Percentiles rank a stretch among this genome's conserved stretches.
Evolutionary conservation across 108 stramenopile genomes (phyloP).

Genomic region (Skeletonema tropicum): DNA sequence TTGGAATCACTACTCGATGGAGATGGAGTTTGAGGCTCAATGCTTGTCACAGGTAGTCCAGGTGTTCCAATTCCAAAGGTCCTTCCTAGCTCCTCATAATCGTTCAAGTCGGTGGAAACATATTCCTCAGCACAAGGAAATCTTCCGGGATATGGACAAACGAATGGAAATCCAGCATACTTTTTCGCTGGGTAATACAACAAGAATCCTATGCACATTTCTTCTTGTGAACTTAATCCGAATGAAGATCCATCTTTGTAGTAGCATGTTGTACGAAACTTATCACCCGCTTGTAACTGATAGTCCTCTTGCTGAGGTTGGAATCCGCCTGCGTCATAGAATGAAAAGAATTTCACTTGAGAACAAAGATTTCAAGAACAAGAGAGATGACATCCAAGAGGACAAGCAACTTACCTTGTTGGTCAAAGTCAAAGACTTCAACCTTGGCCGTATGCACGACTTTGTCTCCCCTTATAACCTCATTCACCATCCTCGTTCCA

Average conservation of each 20-base stretch:
- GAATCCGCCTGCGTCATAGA: background rate
- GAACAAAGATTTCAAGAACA: too few relatives aligned
- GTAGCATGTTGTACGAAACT: slow-evolving; percentile 53
- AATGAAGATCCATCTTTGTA: slow-evolving; percentile 45
- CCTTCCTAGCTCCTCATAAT: slow-evolving; percentile 5
- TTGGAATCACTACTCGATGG: too few relatives aligned
- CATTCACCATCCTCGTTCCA: slow-evolving; percentile 48
- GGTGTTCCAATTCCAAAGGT: slow-evolving; percentile 10
- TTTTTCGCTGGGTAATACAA: slow-evolving; percentile 49
- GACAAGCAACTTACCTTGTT: slow-evolving; percentile 41
- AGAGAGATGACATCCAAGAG: background rate
- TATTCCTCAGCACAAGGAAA: slow-evolving; percentile 6
- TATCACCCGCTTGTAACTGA: slow-evolving; percentile 53
- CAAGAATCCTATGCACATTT: slow-evolving; percentile 70
- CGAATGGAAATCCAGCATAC: slow-evolving; percentile 1
- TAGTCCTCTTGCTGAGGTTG: slow-evolving; percentile 44
- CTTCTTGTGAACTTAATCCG: slow-evolving; percentile 49
- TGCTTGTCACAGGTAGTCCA: background rate
- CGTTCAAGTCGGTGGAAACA: slow-evolving; percentile 12
- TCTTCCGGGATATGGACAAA: background rate
- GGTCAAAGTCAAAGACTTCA: slow-evolving; percentile 59
- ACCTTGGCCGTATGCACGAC: slow-evolving; percentile 42
- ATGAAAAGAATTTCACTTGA: too few relatives aligned
- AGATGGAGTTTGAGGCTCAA: too few relatives aligned
- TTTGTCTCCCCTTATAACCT: slow-evolving; percentile 53